A percentile compares a stretch with the other conserved stretches of the same genome.
Evolutionary conservation across 2,329 filamentous ascomycete species (phyloP).

Genomic region (Botrytis hyacinthi): DNA sequence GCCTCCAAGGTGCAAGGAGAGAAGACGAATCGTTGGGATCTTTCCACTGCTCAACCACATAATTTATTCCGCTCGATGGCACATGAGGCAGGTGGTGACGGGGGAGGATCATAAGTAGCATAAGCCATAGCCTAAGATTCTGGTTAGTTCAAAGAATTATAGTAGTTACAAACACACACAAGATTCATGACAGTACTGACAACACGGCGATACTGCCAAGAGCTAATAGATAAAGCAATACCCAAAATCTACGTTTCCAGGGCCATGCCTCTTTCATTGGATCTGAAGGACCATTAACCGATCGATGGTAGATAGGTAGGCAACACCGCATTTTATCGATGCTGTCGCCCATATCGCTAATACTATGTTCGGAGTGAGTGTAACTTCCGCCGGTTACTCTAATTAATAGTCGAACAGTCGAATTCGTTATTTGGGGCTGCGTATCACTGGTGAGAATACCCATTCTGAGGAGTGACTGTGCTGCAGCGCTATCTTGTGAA

Average conservation of each 20-base stretch:
- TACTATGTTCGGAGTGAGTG: not conserved
- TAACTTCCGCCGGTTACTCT: not conserved
- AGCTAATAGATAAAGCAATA: not conserved
- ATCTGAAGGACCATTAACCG: not conserved
- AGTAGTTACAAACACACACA: not conserved
- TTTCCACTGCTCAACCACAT: not conserved
- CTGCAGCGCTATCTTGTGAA: not conserved
- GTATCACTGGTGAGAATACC: not conserved
- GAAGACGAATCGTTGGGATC: not conserved
- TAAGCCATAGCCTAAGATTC: not conserved
- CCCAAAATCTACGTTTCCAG: not conserved
- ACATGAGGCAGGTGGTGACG: not conserved
- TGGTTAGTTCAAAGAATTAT: not conserved
- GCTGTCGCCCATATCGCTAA: not conserved
- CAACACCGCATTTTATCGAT: not conserved
- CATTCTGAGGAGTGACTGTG: not conserved
- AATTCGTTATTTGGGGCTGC: not conserved
- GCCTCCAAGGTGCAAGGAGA: not conserved
- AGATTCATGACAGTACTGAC: not conserved
- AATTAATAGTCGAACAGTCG: not conserved
- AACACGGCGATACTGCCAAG: slow-evolving; percentile 1
- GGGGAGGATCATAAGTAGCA: not conserved
- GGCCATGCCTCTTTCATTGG: not conserved
- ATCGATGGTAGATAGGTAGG: not conserved
- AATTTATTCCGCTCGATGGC: not conserved